Base-by-base conservation (phyloP, 179 eudicot genomes). In the Beta macrorhiza region DNA sequence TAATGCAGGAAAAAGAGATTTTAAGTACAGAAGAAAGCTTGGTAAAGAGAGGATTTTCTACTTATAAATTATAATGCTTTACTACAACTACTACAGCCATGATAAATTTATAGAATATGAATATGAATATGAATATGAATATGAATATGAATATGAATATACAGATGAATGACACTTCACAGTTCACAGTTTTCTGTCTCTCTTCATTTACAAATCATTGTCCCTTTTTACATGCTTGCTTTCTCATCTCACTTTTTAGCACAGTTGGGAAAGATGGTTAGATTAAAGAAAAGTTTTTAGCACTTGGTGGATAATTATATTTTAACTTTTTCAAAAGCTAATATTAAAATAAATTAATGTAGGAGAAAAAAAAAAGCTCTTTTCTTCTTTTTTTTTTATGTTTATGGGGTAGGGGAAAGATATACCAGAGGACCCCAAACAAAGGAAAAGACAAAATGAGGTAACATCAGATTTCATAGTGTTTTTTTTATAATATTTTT, bases 371-470 rank as follows among this genome's bases (percentile, higher is more conserved):
- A 25, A 25, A 25, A 25, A 25, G 25, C 25, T 32, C 45, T 69
- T 55, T 82, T 79, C 74, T 77, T 81, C 80, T 86, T 79, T 86
- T 85, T 86, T 85, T 67, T 13, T 29, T 59, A 2, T 59, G 14
- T 59, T 14, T 15, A 75, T 59, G 74, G 81, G 83, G 81, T 67
- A 76, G 79, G 81, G 77, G 79, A 75, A 83, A 71, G 83, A 81
- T 84, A 84, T 87, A 80, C 83, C 80, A 87, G 79, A 87, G 84
- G 80, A 75, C 84, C 86, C 88, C 76, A 90, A 87, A 88, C 87
- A 84, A 86, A 89, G 80, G 65, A 78, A 75, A 85, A 82, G 87
- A 82, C 87, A 85, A 85, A 85, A 7, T 82, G 73, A 9, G 57
- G 71, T 78, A 58, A 79, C 75, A 75, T 82, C 80, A 81, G 59